A percentile compares a stretch with the other conserved stretches of the same genome.
Evolutionary conservation across 768 basidiomycete species (phyloP).

Genomic region (Agaricus subrufescens): DNA sequence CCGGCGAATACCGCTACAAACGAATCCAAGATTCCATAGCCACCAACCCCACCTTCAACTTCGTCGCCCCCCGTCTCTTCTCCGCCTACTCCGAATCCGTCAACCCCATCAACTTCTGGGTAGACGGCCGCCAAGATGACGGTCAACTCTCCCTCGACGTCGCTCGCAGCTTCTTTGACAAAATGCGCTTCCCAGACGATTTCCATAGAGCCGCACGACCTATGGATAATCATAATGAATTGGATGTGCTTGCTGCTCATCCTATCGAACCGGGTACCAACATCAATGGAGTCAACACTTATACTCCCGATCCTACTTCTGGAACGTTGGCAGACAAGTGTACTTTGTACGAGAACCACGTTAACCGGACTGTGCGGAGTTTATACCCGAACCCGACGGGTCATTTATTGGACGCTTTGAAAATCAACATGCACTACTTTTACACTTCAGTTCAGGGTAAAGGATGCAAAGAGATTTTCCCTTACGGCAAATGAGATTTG

Average conservation of each 20-base stretch:
- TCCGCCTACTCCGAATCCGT: constrained; percentile 13
- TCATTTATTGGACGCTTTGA: too few relatives aligned
- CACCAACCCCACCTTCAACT: constrained; percentile 16
- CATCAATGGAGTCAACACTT: constrained; percentile 10
- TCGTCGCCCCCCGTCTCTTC: constrained; percentile 13
- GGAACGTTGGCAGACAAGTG: constrained; percentile 10
- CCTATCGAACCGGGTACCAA: constrained; percentile 16
- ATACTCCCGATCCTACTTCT: constrained; percentile 11
- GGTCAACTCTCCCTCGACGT: constrained; percentile 10
- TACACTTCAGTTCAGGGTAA: too few relatives aligned
- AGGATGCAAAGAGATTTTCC: too few relatives aligned
- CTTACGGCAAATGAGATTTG: too few relatives aligned
- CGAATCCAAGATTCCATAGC: constrained; percentile 18
- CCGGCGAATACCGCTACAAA: constrained; percentile 12
- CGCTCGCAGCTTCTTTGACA: constrained; percentile 16
- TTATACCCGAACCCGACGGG: constrained; percentile 18
- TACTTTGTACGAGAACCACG: constrained; percentile 14
- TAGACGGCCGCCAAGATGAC: constrained; percentile 15
- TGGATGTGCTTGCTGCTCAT: background rate
- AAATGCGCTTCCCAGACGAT: constrained; percentile 14
- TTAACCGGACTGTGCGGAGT: constrained; percentile 11
- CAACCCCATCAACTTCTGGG: constrained; percentile 15
- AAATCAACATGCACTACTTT: too few relatives aligned
- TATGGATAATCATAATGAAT: background rate
- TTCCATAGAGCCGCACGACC: constrained; percentile 12